Percentiles rank a stretch among this genome's conserved stretches.
These are phyloP conservation scores for Coprinopsis sp. DNA, from an alignment of 768 basidiomycete genomes.

Conservation along the genomic window DNA sequence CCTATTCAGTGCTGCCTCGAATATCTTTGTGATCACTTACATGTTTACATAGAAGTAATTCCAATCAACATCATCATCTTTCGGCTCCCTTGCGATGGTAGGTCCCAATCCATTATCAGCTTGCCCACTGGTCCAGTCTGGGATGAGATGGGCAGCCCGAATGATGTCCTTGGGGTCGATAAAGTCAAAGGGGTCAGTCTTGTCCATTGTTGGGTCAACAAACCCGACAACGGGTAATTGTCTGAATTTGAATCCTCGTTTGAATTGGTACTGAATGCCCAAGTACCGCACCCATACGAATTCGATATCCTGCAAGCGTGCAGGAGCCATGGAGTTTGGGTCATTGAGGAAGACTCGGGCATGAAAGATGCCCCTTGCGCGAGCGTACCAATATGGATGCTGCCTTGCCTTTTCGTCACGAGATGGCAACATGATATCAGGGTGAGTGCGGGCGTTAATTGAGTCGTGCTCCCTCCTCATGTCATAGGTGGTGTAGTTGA, in stretches of 20 bases:
- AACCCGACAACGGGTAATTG: not conserved
- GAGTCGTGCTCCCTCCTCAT: not conserved
- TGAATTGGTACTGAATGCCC: not conserved
- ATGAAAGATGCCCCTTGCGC: not conserved
- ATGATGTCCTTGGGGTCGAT: not conserved
- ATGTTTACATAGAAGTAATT: slow-evolving; percentile 29
- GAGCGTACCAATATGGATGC: not conserved
- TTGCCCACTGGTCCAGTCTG: slow-evolving; percentile 23
- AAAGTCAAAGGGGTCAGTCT: not conserved
- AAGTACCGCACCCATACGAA: not conserved
- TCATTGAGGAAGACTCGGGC: not conserved
- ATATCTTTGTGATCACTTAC: no score
- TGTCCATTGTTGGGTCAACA: not conserved
- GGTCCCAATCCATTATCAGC: slow-evolving; percentile 14
- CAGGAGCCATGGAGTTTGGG: not conserved
- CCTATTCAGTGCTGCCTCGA: no score
- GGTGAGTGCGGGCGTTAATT: not conserved
- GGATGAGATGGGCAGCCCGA: slow-evolving; percentile 25
- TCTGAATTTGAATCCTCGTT: not conserved
- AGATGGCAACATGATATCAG: not conserved
- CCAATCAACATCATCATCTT: slow-evolving; percentile 26
- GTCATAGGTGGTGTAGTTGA: not conserved
- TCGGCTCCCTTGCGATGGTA: slow-evolving; percentile 5
- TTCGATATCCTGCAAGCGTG: not conserved
- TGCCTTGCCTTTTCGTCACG: not conserved